Base-by-base conservation (phyloP, 1,139 yeast genomes). In the Saccharomycopsis phalli region DNA sequence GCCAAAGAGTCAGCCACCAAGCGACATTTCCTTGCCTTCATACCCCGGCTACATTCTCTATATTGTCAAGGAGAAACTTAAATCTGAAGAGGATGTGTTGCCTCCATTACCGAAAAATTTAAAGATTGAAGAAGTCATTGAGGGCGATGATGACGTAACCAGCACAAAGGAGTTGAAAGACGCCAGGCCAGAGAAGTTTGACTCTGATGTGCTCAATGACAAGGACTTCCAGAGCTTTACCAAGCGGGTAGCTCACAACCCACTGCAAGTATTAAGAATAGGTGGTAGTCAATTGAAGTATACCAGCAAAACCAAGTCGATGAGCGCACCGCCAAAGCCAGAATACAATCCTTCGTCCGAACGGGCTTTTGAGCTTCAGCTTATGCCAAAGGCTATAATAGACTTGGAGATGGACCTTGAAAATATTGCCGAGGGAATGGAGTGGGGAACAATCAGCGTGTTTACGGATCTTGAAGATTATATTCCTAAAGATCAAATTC, bases 371-470 rank as follows among this genome's bases (percentile, higher is more conserved):
- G 98, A 91, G 58, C 63, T 88, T 43, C 98, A 91, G 57, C 60
- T 91, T 42, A 88, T 91, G 97, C 98, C 98, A 4, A 84, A 84
- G 57, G 75, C 88, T 40, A 88, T 91, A 40, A 66, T 84, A 48
- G 91, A 84, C 51, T 67, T 91, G 37, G 97, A 91, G 56, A 66
- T 64, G 19, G 57, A 55, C 11, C 52, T 53, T 8, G 56, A 56
- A 31, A 58, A 65, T 34, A 67, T 78, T 20, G 58, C 69, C 8
- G 76, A 76, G 32, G 96, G 97, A 6, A 91, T 91, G 94, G 93
- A 91, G 47, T 91, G 98, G 98, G 97, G 97, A 2, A 83, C 97
- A 0, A 82, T 91, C 29, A 66, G 86, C 27, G 82, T 88, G 2
- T 86, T 81, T 33, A 83, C 96, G 0, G 93, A 87, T 51, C 61